Evolutionary conservation across 73 alveolate species (phyloP), one percentile per base, ranked within the genome.

Genomic region (Blepharisma stoltei): DNA sequence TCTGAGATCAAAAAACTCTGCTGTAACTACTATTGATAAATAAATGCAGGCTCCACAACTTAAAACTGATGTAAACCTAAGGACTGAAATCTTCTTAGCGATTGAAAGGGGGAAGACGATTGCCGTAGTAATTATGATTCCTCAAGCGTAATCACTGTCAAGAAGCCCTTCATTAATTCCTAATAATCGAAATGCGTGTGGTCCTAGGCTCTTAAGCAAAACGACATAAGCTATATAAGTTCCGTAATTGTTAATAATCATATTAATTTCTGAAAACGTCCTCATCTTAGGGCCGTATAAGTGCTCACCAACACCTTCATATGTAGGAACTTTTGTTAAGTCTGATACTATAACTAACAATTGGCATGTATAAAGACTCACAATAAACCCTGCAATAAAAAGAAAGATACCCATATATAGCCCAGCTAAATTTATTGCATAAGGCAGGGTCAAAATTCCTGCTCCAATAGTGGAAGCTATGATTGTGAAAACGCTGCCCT

Each of bases 391-490:
- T 0, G 81, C 32, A 20, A 85, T 49, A 48, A 85, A 82, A 9
- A 85, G 73, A 6, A 89, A n/a, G 1, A 70, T 20, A 6, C 93
- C 92, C 76, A 77, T 47, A 6, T 77, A 70, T 11, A 80, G 46
- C 9, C 95, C 95, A 76, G 89, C 79, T 43, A 54, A 27, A 46
- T 20, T 46, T 0, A 81, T 67, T 6, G 82, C 84, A 41, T 78
- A 83, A 21, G 93, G 91, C 45, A 89, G 54, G 25, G 90, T 71
- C 45, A 86, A 52, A 7, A 89, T 89, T 8, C 95, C 95, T 23
- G 92, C 83, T n/a, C 95, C 92, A 25, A 89, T 75, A 20, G 89
- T 82, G 7, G 89, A 88, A 11, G 92, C 89, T 0, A 89, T 66
- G 20, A 85, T 79, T 7, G 92, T 75, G 69, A 89, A 81, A 2